These are phyloP conservation scores for Verticillium nonalfalfae DNA, from an alignment of 2,329 filamentous ascomycete species.

Conservation along the genomic window DNA sequence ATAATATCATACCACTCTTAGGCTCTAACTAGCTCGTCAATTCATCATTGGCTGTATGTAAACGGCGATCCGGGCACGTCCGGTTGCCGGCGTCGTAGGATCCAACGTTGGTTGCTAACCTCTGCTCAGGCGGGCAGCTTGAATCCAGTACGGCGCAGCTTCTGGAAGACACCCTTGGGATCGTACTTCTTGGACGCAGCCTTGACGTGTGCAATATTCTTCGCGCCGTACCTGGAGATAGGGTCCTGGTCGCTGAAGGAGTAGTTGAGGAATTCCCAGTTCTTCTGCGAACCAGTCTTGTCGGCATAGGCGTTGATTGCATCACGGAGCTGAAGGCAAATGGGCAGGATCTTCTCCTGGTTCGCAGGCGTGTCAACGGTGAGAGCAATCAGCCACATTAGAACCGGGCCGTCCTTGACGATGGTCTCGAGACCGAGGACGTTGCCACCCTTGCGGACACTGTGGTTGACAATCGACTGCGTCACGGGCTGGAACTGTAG, in stretches of 20 bases:
- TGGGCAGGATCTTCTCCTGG: slow-evolving; percentile 22
- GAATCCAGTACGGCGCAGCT: slow-evolving; percentile 20
- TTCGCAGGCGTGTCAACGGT: slow-evolving; percentile 29
- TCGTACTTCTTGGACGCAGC: slow-evolving; percentile 24
- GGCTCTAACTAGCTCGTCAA: too few species aligned
- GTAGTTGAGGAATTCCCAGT: slow-evolving; percentile 38
- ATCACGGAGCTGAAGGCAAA: slow-evolving; percentile 17
- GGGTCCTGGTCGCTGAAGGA: slow-evolving; percentile 30
- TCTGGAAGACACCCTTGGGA: slow-evolving; percentile 25
- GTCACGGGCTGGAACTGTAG: slow-evolving; percentile 26
- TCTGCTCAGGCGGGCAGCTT: slow-evolving; percentile 10
- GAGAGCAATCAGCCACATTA: slow-evolving; percentile 28
- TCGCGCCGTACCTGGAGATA: slow-evolving; percentile 26
- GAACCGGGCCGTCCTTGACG: slow-evolving; percentile 25
- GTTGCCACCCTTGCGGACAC: slow-evolving; percentile 19
- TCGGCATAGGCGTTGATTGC: slow-evolving; percentile 18
- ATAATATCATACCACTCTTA: too few species aligned
- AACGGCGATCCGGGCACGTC: too few species aligned
- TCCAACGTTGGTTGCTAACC: too few species aligned
- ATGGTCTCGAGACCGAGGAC: slow-evolving; percentile 23
- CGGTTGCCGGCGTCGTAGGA: too few species aligned
- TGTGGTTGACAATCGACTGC: slow-evolving; percentile 17
- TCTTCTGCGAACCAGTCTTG: slow-evolving; percentile 19
- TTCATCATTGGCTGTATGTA: too few species aligned
- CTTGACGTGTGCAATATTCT: slow-evolving; percentile 23